Evolutionary conservation across 2,329 filamentous ascomycete species (phyloP).

Genomic region (Metarhizium guizhouense): DNA sequence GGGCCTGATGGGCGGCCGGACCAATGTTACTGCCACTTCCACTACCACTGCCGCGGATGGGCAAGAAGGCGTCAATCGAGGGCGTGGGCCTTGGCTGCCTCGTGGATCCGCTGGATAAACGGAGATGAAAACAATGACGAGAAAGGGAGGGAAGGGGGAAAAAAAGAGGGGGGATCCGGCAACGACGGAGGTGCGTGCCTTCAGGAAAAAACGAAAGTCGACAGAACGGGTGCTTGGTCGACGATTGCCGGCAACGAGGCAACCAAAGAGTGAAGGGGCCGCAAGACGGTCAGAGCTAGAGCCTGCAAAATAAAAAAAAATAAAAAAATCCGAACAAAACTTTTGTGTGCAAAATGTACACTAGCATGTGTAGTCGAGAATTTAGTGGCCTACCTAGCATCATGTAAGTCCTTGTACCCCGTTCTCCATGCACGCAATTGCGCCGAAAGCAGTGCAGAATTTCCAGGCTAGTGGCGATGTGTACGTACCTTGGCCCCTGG

Average conservation of each 20-base stretch:
- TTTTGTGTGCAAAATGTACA: not conserved
- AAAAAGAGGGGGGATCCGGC: not conserved
- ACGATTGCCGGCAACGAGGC: not conserved
- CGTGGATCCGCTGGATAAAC: constrained; percentile 4
- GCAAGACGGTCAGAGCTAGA: not conserved
- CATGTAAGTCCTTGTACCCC: not conserved
- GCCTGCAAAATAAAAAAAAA: not conserved
- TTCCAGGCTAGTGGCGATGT: not conserved
- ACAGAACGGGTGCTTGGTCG: not conserved
- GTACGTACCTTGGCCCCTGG: not conserved
- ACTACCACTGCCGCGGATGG: not conserved
- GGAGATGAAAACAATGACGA: constrained; percentile 2
- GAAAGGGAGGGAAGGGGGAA: not conserved
- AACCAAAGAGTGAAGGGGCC: not conserved
- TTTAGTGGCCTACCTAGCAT: not conserved
- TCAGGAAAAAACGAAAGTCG: not conserved
- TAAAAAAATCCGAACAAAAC: not conserved
- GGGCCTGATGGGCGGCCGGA: not conserved
- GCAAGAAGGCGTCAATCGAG: constrained; percentile 1
- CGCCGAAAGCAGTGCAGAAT: not conserved
- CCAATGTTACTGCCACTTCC: not conserved
- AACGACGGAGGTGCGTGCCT: constrained; percentile 5
- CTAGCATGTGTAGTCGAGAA: not conserved
- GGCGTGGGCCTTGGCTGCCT: constrained; percentile 7
- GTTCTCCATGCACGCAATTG: not conserved